Conservation (phyloP, 805 yeast genomes). For the Yarrowia keelungensis region DNA sequence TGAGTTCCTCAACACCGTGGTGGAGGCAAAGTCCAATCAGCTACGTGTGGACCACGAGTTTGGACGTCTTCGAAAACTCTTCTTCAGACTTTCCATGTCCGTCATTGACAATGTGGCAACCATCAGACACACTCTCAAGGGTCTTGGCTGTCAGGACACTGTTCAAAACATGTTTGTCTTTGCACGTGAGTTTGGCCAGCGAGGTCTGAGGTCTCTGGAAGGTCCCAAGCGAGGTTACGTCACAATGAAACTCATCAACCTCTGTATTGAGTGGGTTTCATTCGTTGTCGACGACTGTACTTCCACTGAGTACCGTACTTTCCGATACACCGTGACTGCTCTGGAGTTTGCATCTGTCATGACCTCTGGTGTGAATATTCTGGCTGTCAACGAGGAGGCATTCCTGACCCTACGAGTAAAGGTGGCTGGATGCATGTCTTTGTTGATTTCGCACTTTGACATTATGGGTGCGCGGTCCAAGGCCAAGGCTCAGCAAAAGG, state of each 20-base stretch:
- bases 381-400: constrained; percentile 78
- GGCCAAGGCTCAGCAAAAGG: constrained; percentile 58
- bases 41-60: constrained; percentile 77
- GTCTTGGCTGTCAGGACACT: constrained; percentile 73
- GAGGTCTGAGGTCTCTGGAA: constrained; percentile 69
- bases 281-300: constrained; percentile 94
- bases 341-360: constrained; percentile 95
- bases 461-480: constrained; percentile 97
- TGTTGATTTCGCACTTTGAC: constrained; percentile 93
- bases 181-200: constrained; percentile 81
- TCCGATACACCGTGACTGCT: constrained; percentile 95
- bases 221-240: constrained; percentile 69
- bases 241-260: constrained; percentile 71
- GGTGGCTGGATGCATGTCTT: constrained; percentile 93
- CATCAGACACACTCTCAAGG: constrained; percentile 59
- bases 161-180: constrained; percentile 76
- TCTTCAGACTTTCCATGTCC: constrained; percentile 69
- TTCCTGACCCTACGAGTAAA: constrained; percentile 74
- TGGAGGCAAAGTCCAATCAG: constrained; percentile 73
- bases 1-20: constrained; percentile 54
- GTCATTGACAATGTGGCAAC: constrained; percentile 67
- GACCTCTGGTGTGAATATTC: constrained; percentile 87
- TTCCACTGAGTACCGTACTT: constrained; percentile 89
- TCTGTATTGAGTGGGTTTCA: constrained; percentile 89
- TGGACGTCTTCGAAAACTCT: constrained; percentile 66